These are phyloP conservation scores for Pneumocystis sp. DNA, from an alignment of 1,139 yeast genomes.

Conservation along the genomic window DNA sequence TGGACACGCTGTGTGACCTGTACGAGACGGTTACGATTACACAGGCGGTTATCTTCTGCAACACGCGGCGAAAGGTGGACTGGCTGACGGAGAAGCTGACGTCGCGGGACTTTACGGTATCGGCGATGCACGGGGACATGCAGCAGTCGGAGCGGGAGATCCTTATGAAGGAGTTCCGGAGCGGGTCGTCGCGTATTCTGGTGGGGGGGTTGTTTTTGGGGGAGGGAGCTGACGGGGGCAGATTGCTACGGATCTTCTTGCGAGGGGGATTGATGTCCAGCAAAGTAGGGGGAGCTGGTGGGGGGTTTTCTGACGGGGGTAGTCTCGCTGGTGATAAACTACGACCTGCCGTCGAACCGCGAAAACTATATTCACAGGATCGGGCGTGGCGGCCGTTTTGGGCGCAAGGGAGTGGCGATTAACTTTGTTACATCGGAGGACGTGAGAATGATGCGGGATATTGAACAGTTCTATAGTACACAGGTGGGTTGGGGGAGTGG, in stretches of 20 bases:
- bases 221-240: too few species aligned
- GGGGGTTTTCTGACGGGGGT: too few species aligned
- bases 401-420: conserved; percentile 99
- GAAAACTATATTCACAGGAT: conserved; percentile 99
- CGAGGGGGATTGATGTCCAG: conserved; percentile 99
- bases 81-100: conserved; percentile 75
- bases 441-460: conserved; percentile 89
- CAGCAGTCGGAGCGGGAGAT: conserved; percentile 94
- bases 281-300: too few species aligned
- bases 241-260: conserved; percentile 93
- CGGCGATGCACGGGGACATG: conserved; percentile 95
- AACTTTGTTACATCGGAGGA: conserved; percentile 89
- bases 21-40: conserved; percentile 96
- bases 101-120: conserved; percentile 81
- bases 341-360: conserved; percentile 92
- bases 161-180: conserved; percentile 58
- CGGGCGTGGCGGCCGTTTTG: conserved; percentile 99
- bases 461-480: conserved; percentile 95
- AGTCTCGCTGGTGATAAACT: conserved; percentile 92
- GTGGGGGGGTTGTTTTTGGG: too few species aligned
- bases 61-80: conserved; percentile 97
- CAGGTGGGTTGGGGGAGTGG: conserved; percentile 37
- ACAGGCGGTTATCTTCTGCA: conserved; percentile 98
- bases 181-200: neutral
- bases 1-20: conserved; percentile 90